Evolutionary conservation across 2,329 filamentous ascomycete species (phyloP), one percentile per base, ranked within the genome.

Genomic region (Fusarium pseudonygamai): DNA sequence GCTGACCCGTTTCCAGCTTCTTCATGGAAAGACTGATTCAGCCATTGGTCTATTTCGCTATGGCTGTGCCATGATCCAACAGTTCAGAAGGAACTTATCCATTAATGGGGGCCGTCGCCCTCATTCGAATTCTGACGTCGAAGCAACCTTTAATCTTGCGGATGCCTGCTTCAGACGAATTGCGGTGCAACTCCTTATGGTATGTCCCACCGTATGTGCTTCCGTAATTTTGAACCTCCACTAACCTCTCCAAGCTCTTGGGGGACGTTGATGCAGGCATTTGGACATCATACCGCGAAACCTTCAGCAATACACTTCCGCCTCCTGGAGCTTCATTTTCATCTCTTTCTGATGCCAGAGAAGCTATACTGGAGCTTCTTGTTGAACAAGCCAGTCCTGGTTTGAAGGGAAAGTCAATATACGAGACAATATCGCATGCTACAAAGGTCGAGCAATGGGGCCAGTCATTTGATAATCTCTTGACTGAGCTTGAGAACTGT

Each of bases 11-110:
- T 2, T 7, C 3, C 34, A 73, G 71, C 26, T 73, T 6, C 65
- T 73, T 5, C 71, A 73, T 22, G 70, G 70, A 7, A 73, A 73
- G 12, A 73, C 62, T 3, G 53, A 63, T 22, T 67, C 71, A 0
- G 66, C 70, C 9, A 63, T 73, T 8, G 10, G 37, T 2, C 66
- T 73, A 15, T 73, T 73, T 28, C 70, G 70, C 4, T 73, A 73
- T 20, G 71, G 71, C 4, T 67, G 70, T 63, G 70, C 11, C 46
- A 71, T 73, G 70, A 71, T 73, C 24, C 60, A 60, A 7, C 70
- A 73, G 5, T 58, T 37, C 14, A 64, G 43, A 9, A 26, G 16
- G 5, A 5, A 24, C 11, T 7, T 36, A 14, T 7, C 14, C 1
- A 0, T 5, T n/a, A 6, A 7, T 16, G 16, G 8, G 13, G n/a